phyloP scores from a whole-genome alignment of 768 basidiomycete genomes.

The Boletus tylopilopsis region DNA sequence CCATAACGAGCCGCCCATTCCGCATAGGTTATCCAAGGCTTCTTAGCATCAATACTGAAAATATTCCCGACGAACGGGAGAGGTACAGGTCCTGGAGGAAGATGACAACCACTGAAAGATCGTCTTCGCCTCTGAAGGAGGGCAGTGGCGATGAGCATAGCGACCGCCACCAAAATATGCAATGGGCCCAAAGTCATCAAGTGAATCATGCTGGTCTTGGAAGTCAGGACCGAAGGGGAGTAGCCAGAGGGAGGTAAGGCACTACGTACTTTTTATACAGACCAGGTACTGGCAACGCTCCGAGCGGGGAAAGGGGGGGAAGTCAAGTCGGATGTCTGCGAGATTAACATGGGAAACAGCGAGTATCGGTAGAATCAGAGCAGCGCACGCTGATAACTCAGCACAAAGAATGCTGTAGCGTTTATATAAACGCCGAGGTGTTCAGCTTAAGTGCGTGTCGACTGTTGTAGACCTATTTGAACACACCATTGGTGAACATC shows the following conservation, averaged over 20 bases:
- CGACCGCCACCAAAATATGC: background rate
- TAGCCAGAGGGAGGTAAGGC: no score
- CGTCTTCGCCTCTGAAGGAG: conserved; percentile 2
- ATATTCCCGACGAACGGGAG: conserved; percentile 18
- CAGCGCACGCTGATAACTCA: no score
- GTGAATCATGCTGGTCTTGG: background rate
- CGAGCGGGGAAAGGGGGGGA: no score
- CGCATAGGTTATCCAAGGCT: conserved; percentile 20
- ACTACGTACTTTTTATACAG: background rate
- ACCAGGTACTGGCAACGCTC: no score
- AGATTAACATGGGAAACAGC: no score
- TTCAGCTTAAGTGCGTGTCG: no score
- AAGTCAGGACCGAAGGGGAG: background rate
- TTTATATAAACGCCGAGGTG: no score
- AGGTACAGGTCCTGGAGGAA: conserved; percentile 18
- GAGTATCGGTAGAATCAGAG: no score
- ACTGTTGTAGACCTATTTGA: no score
- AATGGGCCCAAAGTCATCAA: background rate
- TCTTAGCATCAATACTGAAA: conserved; percentile 13
- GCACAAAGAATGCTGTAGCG: no score
- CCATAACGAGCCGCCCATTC: conserved; percentile 18
- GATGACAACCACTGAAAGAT: background rate
- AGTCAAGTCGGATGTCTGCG: no score
- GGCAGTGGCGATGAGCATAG: background rate
- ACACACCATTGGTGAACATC: no score